Percentiles rank a stretch among this genome's conserved stretches.
These are phyloP conservation scores for Globisporangium mamillatum DNA, from an alignment of 352 stramenopile species.

Conservation along the genomic window DNA sequence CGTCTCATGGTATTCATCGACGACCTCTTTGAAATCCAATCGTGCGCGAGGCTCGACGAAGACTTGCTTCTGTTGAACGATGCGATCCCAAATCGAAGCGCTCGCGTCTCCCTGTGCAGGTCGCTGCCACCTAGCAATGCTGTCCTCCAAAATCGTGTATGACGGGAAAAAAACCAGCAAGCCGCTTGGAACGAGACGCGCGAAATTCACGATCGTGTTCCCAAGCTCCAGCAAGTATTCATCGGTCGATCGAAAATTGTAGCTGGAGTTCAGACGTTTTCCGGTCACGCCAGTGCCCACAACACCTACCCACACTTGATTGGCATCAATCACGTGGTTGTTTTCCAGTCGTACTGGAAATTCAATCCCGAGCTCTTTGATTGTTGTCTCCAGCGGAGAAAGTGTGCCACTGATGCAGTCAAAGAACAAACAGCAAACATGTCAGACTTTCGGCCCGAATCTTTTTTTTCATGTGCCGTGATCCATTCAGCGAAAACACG, in stretches of 20 bases:
- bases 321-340: conserved; percentile 94
- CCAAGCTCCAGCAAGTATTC: conserved; percentile 96
- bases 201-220: conserved; percentile 95
- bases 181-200: conserved; percentile 93
- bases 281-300: conserved; percentile 92
- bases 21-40: conserved; percentile 73
- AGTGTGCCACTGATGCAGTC: conserved; percentile 91
- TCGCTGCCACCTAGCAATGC: conserved; percentile 70
- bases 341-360: conserved; percentile 97
- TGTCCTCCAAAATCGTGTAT: conserved; percentile 94
- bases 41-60: conserved; percentile 76
- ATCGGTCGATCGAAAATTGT: conserved; percentile 90
- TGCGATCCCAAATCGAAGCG: conserved; percentile 76
- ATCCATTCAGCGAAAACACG: neutral
- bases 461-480: neutral
- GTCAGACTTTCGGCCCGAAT: neutral
- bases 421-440: neutral
- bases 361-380: conserved; percentile 94
- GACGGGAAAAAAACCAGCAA: conserved; percentile 99
- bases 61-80: conserved; percentile 71
- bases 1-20: conserved; percentile 78
- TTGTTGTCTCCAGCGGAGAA: conserved; percentile 94
- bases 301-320: conserved; percentile 89
- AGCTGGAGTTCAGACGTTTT: conserved; percentile 94
- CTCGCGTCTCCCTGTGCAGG: conserved; percentile 35